These are phyloP conservation scores for Ceratocystis variospora DNA, from an alignment of 2,329 filamentous ascomycete species.

Conservation along the genomic window DNA sequence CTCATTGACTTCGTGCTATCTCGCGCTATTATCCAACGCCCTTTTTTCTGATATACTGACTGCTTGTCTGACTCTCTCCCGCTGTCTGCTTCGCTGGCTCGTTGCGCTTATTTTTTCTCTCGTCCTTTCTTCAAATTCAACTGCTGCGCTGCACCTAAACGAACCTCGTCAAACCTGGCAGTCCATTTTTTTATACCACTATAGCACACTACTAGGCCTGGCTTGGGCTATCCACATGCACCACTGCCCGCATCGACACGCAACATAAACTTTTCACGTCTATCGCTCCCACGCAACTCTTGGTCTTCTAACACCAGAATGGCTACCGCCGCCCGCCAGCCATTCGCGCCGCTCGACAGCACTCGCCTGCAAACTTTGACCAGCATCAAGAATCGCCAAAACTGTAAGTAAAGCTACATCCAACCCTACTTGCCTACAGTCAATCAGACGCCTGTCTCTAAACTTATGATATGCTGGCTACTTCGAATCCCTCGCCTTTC, in stretches of 20 bases:
- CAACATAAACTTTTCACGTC: not conserved
- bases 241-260: not conserved
- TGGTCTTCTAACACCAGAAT: constrained; percentile 27
- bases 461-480: not conserved
- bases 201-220: not conserved
- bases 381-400: constrained; percentile 66
- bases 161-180: constrained; percentile 4
- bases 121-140: not conserved
- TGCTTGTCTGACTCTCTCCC: not conserved
- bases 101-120: not conserved
- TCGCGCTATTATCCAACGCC: not conserved
- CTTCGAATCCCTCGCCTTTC: not conserved
- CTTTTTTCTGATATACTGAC: too few relatives aligned
- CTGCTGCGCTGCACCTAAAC: not conserved
- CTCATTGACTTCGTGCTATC: constrained; percentile 5
- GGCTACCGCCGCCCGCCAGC: constrained; percentile 50
- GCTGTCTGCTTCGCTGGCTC: constrained; percentile 12
- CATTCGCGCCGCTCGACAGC: constrained; percentile 59
- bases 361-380: constrained; percentile 57
- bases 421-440: not conserved
- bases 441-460: not conserved
- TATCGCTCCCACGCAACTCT: not conserved
- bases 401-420: constrained; percentile 38
- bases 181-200: not conserved
- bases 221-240: not conserved